Percentiles rank a stretch among this genome's conserved stretches.
phyloP scores from a whole-genome alignment of 345 rosid genomes.

The Clarkia xantiana region DNA sequence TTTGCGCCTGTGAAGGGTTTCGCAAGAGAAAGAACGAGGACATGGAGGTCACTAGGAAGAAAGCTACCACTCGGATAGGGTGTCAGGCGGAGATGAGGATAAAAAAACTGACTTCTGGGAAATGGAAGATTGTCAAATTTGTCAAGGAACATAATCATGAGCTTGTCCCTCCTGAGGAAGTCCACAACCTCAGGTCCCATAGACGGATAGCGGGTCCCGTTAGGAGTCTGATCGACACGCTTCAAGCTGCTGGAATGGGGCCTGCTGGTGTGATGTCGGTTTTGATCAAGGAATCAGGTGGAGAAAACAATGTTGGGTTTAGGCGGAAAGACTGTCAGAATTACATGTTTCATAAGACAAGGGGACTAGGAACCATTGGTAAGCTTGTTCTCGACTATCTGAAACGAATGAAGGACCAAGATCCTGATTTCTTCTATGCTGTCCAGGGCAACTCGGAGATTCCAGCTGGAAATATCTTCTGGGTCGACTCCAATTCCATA shows the following conservation, averaged over 20 bases:
- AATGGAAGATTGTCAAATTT: conserved; percentile 24
- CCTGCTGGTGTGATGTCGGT: conserved; percentile 36
- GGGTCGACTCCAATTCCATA: conserved; percentile 31
- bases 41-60: conserved; percentile 21
- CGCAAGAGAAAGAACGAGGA: conserved; percentile 8
- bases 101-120: conserved; percentile 26
- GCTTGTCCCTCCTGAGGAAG: conserved; percentile 37
- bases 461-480: conserved; percentile 22
- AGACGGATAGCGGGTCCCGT: conserved; percentile 37
- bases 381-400: conserved; percentile 24
- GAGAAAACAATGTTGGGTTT: conserved; percentile 35
- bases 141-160: conserved; percentile 34
- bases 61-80: conserved; percentile 30
- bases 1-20: conserved; percentile 32
- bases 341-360: conserved; percentile 31
- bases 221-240: conserved; percentile 35
- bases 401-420: conserved; percentile 23
- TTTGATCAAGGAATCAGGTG: conserved; percentile 37
- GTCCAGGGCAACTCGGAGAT: conserved; percentile 25
- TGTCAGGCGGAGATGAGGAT: conserved; percentile 32
- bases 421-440: conserved; percentile 27
- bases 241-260: conserved; percentile 46
- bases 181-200: conserved; percentile 37
- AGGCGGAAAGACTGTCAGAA: conserved; percentile 41
- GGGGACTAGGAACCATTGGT: conserved; percentile 25